phyloP scores from a whole-genome alignment of 352 stramenopile genomes.

The Pythium guiyangense region DNA sequence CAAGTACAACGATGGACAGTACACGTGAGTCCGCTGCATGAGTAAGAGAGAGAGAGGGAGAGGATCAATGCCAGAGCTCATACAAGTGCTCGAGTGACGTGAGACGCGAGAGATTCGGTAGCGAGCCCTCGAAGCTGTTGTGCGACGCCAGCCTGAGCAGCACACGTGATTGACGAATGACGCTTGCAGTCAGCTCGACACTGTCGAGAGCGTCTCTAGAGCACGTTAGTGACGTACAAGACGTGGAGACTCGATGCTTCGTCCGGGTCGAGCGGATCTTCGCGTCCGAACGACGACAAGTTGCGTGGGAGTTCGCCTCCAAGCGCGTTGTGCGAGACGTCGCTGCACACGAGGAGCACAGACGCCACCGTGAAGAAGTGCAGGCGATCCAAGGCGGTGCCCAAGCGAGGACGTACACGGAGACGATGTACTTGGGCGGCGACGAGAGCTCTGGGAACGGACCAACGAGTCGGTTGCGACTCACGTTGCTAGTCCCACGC shows the following conservation, averaged over 20 bases:
- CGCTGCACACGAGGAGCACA: conserved; percentile 19
- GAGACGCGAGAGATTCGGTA: conserved; percentile 41
- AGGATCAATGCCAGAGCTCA: too few relatives aligned
- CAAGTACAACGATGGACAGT: too few relatives aligned
- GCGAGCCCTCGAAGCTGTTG: conserved; percentile 33
- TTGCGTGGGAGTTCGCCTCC: conserved; percentile 30
- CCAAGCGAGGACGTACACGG: too few relatives aligned
- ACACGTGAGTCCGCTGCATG: too few relatives aligned
- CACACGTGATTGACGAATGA: background rate
- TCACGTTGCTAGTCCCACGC: conserved; percentile 45
- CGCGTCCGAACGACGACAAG: conserved; percentile 34
- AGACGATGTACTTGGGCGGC: conserved; percentile 30
- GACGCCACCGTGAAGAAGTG: background rate
- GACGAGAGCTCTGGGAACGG: conserved; percentile 20
- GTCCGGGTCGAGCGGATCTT: conserved; percentile 45
- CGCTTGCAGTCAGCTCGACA: too few relatives aligned
- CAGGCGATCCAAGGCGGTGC: too few relatives aligned
- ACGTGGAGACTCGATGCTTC: conserved; percentile 36
- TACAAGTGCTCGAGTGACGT: conserved; percentile 47
- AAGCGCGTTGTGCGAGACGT: conserved; percentile 50
- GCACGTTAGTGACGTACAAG: conserved; percentile 39
- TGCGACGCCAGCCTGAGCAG: conserved; percentile 36
- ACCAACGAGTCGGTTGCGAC: conserved; percentile 45
- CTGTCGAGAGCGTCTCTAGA: too few relatives aligned
- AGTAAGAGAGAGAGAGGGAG: too few relatives aligned